phyloP scores from a whole-genome alignment of 352 stramenopile genomes.

The Phytophthora citricola region DNA sequence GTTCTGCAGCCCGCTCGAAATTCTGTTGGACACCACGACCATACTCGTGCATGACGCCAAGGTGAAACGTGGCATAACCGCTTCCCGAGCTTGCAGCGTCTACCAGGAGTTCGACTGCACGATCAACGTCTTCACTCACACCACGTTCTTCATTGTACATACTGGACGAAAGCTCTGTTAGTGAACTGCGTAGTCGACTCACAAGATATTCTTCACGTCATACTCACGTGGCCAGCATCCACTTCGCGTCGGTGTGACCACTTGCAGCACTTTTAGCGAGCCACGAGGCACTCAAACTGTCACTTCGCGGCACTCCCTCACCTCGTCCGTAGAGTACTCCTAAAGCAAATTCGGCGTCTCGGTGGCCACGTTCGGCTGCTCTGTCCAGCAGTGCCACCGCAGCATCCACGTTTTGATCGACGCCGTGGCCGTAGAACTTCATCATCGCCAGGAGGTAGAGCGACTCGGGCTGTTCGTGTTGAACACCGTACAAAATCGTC shows the following conservation, averaged over 20 bases:
- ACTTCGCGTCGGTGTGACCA: constrained; percentile 54
- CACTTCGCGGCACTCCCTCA: constrained; percentile 36
- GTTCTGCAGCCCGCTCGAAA: constrained; percentile 40
- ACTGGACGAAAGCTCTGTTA: constrained; percentile 25
- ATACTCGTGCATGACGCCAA: constrained; percentile 65
- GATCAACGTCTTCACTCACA: constrained; percentile 35
- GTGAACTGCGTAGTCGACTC: not conserved
- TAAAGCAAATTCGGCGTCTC: constrained; percentile 56
- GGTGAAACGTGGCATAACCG: constrained; percentile 42
- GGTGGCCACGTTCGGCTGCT: constrained; percentile 38
- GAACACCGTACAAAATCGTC: constrained; percentile 43
- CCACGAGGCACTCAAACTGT: constrained; percentile 45
- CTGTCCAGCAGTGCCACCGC: constrained; percentile 39
- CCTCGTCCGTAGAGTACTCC: constrained; percentile 48
- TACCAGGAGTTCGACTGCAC: constrained; percentile 41
- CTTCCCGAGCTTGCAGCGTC: constrained; percentile 33
- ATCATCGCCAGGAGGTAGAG: constrained; percentile 62
- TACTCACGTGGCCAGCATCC: constrained; percentile 59
- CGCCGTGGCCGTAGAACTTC: constrained; percentile 59
- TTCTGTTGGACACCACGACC: constrained; percentile 50
- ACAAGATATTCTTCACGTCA: not conserved
- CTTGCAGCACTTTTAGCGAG: constrained; percentile 44
- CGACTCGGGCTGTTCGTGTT: constrained; percentile 46
- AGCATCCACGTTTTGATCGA: constrained; percentile 33
- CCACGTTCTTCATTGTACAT: constrained; percentile 54